Base-by-base conservation (phyloP, 2,329 filamentous ascomycete genomes). In the Sarocladiaceae sp. region DNA sequence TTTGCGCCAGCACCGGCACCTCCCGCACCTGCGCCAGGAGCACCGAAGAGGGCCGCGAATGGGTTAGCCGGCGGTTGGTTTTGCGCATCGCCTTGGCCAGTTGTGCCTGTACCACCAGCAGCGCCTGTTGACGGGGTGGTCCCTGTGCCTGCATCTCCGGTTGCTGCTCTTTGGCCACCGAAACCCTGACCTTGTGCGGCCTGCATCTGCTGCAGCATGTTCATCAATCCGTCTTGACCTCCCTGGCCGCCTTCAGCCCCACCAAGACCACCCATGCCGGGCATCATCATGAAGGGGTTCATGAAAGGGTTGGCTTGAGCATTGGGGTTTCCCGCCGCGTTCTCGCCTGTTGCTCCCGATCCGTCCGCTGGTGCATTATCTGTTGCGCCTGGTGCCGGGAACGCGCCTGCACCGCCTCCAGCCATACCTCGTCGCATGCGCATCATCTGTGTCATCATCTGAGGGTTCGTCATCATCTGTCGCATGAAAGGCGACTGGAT, bases 401-500 rank as follows among this genome's bases (percentile, higher is more conserved):
- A 97, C 4, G 82, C 76, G 37, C 71, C 73, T 54, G 70, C 76
- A 11, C 52, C 47, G 48, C 73, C 74, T 52, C 77, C 80, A 40
- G 74, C 78, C 71, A 86, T 77, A 73, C 85, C 81, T 53, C 88
- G 79, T 65, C 92, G 87, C 83, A 97, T 87, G 56, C 90, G 84
- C 62, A 90, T 82, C 61, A 92, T 90, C 66, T 88, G 84, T 53
- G 90, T 79, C 58, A 99, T 82, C 60, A 90, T 84, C 40, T 90
- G 83, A 3, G 94, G 94, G 64, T 95, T 91, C 56, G 90, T 93
- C 79, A 99, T 86, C 88, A 97, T 94, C 50, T 88, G 80, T 62
- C 94, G 83, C 72, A 97, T 91, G 57, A 91, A 82, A 0, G 92
- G 92, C 22, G 92, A 94, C 55, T 90, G 86, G 62, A 99, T 82